Evolutionary conservation across 495 filamentous ascomycete genomes (phyloP).

Genomic region (Trichoderma virens): DNA sequence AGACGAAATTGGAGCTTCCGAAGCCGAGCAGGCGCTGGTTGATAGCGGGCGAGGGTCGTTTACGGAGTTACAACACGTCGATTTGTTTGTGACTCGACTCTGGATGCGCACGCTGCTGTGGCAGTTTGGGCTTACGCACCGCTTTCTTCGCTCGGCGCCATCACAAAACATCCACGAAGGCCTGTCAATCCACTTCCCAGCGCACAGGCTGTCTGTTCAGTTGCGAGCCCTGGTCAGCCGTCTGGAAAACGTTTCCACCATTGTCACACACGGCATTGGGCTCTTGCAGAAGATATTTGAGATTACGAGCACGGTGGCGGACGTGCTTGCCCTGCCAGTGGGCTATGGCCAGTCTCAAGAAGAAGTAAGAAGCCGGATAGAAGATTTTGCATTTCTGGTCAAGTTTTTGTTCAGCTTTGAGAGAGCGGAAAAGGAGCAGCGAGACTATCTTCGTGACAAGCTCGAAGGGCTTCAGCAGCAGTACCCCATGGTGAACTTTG

Average conservation of each 20-base stretch:
- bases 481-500: slow-evolving; percentile 10
- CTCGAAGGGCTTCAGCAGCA: neutral
- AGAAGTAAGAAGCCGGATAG: slow-evolving; percentile 5
- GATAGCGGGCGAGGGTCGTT: neutral
- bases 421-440: neutral
- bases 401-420: slow-evolving; percentile 11
- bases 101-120: slow-evolving; percentile 14
- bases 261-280: slow-evolving; percentile 10
- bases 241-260: slow-evolving; percentile 8
- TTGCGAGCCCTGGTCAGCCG: slow-evolving; percentile 8
- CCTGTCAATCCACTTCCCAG: slow-evolving; percentile 5
- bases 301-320: slow-evolving; percentile 11
- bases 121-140: slow-evolving; percentile 11
- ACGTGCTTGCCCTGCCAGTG: slow-evolving; percentile 12
- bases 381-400: slow-evolving; percentile 8
- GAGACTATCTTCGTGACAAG: slow-evolving; percentile 1
- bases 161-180: slow-evolving; percentile 8
- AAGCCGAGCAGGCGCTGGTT: neutral
- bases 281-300: slow-evolving; percentile 15
- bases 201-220: slow-evolving; percentile 10
- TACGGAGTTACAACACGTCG: slow-evolving; percentile 13
- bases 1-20: slow-evolving; percentile 2
- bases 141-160: slow-evolving; percentile 11
- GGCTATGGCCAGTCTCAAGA: neutral
- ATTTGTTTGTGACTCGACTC: slow-evolving; percentile 12